Conservation (phyloP, 768 basidiomycete genomes). For the Hericium rajendrae region DNA sequence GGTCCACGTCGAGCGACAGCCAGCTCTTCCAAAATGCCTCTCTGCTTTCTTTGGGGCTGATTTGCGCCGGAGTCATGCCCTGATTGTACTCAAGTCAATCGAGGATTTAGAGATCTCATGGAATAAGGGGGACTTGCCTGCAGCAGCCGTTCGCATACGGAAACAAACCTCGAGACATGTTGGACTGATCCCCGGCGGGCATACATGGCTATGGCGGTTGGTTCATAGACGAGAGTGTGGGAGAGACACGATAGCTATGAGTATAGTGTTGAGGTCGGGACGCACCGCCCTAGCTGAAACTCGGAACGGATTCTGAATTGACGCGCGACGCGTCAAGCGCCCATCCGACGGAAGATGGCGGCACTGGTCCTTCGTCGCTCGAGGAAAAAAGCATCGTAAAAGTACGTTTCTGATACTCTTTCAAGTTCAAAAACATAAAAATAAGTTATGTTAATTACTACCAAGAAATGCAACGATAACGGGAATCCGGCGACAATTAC, state of each 20-base stretch:
- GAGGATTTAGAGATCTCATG: not conserved
- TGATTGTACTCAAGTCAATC: conserved; percentile 9
- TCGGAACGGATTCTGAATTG: too few relatives aligned
- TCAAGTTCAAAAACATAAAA: not conserved
- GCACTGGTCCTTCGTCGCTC: too few relatives aligned
- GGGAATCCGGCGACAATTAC: not conserved
- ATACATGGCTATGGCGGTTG: not conserved
- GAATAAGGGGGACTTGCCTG: not conserved
- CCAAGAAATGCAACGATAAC: not conserved
- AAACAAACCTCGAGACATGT: not conserved
- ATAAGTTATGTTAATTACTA: not conserved
- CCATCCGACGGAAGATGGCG: too few relatives aligned
- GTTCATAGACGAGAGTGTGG: not conserved
- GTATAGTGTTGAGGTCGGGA: too few relatives aligned
- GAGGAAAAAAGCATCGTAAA: too few relatives aligned
- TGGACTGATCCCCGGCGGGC: not conserved
- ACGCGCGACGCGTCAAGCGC: too few relatives aligned
- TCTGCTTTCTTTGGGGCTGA: conserved; percentile 34
- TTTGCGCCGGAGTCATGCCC: conserved; percentile 33
- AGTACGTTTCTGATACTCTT: too few relatives aligned
- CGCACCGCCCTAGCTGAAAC: too few relatives aligned
- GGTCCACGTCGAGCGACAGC: conserved; percentile 43
- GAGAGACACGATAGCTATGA: too few relatives aligned
- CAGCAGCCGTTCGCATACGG: not conserved
- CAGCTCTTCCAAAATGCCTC: conserved; percentile 44